Evolutionary conservation across 306 rosid species (phyloP), one percentile per base, ranked within the genome.

Genomic region (Fragaria nilgerrensis): DNA sequence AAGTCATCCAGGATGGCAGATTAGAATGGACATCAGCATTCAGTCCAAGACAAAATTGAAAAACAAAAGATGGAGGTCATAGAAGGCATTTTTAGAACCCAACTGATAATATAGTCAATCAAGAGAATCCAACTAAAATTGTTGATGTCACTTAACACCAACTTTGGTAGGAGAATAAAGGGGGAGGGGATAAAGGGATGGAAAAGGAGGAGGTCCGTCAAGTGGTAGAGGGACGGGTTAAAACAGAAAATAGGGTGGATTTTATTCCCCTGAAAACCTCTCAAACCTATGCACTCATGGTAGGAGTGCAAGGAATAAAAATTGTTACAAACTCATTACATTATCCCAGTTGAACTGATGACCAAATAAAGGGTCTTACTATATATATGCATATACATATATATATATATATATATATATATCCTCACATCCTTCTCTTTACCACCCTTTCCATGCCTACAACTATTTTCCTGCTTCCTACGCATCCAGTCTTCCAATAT

Each of bases 401-500:
- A 32, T 32, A 32, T 32, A 32, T 32, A 29, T 29, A 29, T 29
- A 27, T n/a, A 27, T 27, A 27, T 27, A 27, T 32, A 32, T 32
- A 27, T 16, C 5, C 22, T 11, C 55, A 50, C 5, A 50, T 34
- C 63, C 64, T 32, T 72, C 48, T 34, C 64, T 34, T 20, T 72
- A 6, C 27, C 41, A 52, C 55, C 75, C 0, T 34, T 72, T 61
- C 75, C 75, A 50, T 52, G 75, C 37, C 75, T 52, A 52, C 75
- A 32, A 50, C 27, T 27, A 0, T 12, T 52, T 50, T 72, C 44
- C 63, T 20, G 19, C 64, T 50, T 44, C 23, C 16, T 32, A 49
- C 15, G 9, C n/a, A 52, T 34, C n/a, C 22, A 16, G 32, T 20
- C 75, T 12, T 72, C 12, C n/a, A 53, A 53, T 53, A n/a, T 20